Base-by-base conservation (phyloP, 441 rosid species). In the Erysimum pusillum region DNA sequence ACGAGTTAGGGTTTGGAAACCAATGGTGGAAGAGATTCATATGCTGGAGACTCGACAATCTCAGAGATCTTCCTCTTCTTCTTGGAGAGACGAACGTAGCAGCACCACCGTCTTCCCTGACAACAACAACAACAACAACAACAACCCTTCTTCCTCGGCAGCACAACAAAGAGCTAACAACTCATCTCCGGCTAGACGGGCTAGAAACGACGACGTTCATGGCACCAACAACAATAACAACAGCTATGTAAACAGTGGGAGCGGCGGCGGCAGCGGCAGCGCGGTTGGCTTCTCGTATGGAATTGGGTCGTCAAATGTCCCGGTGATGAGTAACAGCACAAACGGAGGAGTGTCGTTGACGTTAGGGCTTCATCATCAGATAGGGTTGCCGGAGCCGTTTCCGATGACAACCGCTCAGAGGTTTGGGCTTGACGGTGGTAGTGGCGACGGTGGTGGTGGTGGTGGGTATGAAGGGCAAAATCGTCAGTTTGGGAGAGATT, bases 1-100 rank as follows among this genome's bases (percentile, higher is more conserved):
- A 31, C 79, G 97, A 74, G 97, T 92, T 58, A 83, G 97, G 87
- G 87, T 92, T 66, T 92, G 97, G 97, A 92, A 92, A 82, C 97
- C 97, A 11, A 90, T 92, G 97, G 97, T 92, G 48, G 97, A 92
- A 83, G 97, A 92, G 83, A 90, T 92, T 44, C 94, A 92, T 80
- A 86, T 58, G 85, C 81, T 92, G 22, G 97, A 92, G 75, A 87
- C 85, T 7, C 82, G 88, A 73, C 92, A 95, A 67, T 84, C 84
- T 63, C 89, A 84, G 66, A 90, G 91, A 56, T 77, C 85, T 36
- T 78, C 87, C 60, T 78, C 83, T 85, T 87, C 87, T 62, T 73
- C 83, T 85, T 87, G 54, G 92, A 88, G 38, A 72, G 67, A 76
- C 38, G 65, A 84, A 53, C 79, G 81, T 73, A 62, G 36, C 81